Evolutionary conservation across 176 grass and related monocot genomes (phyloP).

Genomic region (Oryza australiensis): DNA sequence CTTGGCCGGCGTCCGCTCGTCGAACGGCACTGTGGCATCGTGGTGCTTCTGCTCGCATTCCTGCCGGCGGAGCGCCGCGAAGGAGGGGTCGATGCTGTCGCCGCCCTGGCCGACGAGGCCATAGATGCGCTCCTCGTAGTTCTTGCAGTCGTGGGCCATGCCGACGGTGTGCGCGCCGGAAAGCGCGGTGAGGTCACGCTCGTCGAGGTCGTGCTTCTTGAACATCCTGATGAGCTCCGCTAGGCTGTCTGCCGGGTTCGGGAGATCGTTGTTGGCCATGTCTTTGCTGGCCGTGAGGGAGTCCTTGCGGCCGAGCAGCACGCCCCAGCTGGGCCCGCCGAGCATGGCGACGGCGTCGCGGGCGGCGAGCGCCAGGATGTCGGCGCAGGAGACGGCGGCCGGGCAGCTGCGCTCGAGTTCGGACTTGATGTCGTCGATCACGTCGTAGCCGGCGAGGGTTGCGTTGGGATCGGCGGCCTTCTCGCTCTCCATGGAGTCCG

Average conservation of each 20-base stretch:
- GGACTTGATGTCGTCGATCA: constrained; percentile 64
- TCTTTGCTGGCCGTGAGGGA: constrained; percentile 27
- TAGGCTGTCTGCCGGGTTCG: neutral
- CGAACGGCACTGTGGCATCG: neutral
- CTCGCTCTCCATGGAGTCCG: constrained; percentile 35
- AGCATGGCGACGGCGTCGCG: constrained; percentile 61
- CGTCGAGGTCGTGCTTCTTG: neutral
- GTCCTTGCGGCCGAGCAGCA: constrained; percentile 75
- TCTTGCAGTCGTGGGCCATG: neutral
- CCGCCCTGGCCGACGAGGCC: neutral
- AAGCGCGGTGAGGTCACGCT: constrained; percentile 52
- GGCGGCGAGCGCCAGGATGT: constrained; percentile 51
- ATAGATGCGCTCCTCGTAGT: constrained; percentile 23
- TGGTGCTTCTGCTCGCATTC: constrained; percentile 28
- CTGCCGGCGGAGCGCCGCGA: neutral
- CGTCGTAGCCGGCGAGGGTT: constrained; percentile 42
- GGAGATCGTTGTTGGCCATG: constrained; percentile 40
- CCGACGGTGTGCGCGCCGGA: constrained; percentile 58
- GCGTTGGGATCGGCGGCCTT: constrained; percentile 45
- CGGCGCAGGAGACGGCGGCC: constrained; percentile 57
- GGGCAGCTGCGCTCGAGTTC: constrained; percentile 50
- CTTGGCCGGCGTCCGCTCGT: neutral
- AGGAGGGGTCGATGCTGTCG: constrained; percentile 16
- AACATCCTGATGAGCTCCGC: constrained; percentile 38
- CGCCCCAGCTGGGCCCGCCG: constrained; percentile 60